These are phyloP conservation scores for Brachypodium distachyon DNA, from an alignment of 202 grass and related monocot genomes.

Conservation along the genomic window DNA sequence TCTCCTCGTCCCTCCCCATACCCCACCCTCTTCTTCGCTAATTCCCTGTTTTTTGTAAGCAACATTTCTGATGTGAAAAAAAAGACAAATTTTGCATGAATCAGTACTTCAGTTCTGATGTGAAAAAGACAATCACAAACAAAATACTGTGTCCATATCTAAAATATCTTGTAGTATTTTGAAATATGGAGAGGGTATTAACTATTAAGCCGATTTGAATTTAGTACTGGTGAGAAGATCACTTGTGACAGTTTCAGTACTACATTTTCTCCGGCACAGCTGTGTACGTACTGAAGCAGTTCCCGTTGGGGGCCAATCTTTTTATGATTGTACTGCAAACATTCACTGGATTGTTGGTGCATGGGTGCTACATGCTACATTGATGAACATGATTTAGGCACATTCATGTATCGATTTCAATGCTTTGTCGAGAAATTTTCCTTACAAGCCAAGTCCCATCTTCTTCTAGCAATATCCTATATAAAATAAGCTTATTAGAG, in stretches of 20 bases:
- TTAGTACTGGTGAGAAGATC: too few species aligned
- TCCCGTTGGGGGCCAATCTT: not conserved
- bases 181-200: too few species aligned
- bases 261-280: not conserved
- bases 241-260: too few species aligned
- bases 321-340: slow-evolving; percentile 32
- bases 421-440: slow-evolving; percentile 20
- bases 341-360: slow-evolving; percentile 40
- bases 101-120: too few species aligned
- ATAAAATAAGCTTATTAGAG: not conserved
- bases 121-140: too few species aligned
- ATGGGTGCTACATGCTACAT: slow-evolving; percentile 42
- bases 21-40: too few species aligned
- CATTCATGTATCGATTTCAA: slow-evolving; percentile 41
- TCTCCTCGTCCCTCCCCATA: not conserved
- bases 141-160: too few species aligned
- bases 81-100: too few species aligned
- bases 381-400: slow-evolving; percentile 46
- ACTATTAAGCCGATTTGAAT: too few species aligned
- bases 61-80: too few species aligned
- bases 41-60: too few species aligned
- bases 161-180: too few species aligned
- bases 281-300: slow-evolving; percentile 25
- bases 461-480: not conserved
- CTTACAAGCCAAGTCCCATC: not conserved